These are phyloP conservation scores for Abrus precatorius DNA, from an alignment of 306 rosid species.

Conservation along the genomic window DNA sequence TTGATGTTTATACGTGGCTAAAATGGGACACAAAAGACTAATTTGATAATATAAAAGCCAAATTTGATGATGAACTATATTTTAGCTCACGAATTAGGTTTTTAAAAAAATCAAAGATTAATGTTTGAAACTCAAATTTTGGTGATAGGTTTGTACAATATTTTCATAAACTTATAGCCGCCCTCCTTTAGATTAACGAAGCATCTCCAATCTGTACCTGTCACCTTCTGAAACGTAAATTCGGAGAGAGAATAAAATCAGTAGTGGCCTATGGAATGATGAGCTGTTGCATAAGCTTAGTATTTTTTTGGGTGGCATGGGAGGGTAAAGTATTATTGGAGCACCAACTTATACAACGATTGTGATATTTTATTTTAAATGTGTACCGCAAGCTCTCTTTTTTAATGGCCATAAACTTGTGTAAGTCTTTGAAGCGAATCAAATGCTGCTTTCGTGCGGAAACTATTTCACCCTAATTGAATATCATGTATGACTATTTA, in stretches of 20 bases:
- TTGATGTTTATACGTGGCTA: not conserved
- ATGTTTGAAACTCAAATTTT: not conserved
- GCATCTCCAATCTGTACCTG: conserved; percentile 35
- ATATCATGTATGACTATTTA: not conserved
- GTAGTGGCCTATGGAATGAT: conserved; percentile 37
- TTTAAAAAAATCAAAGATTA: not conserved
- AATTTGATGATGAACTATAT: not conserved
- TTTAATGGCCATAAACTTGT: conserved; percentile 23
- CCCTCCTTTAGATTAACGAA: not conserved
- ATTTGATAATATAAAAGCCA: not conserved
- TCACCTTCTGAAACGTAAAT: conserved; percentile 22
- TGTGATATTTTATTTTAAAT: conserved; percentile 38
- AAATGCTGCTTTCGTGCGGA: conserved; percentile 45
- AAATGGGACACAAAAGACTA: not conserved
- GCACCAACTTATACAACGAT: conserved; percentile 43
- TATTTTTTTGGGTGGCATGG: not conserved
- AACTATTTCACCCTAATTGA: not conserved
- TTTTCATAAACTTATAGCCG: not conserved
- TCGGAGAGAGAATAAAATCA: conserved; percentile 12
- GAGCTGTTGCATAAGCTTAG: conserved; percentile 32
- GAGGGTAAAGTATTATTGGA: conserved; percentile 36
- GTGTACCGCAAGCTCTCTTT: conserved; percentile 15
- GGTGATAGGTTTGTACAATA: too few species aligned
- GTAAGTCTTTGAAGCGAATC: conserved; percentile 47
- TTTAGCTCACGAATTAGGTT: not conserved